Evolutionary conservation across 208 protist genomes (phyloP), one percentile per base, ranked within the genome.

Genomic region (Herpetomonas samuelpessoai): DNA sequence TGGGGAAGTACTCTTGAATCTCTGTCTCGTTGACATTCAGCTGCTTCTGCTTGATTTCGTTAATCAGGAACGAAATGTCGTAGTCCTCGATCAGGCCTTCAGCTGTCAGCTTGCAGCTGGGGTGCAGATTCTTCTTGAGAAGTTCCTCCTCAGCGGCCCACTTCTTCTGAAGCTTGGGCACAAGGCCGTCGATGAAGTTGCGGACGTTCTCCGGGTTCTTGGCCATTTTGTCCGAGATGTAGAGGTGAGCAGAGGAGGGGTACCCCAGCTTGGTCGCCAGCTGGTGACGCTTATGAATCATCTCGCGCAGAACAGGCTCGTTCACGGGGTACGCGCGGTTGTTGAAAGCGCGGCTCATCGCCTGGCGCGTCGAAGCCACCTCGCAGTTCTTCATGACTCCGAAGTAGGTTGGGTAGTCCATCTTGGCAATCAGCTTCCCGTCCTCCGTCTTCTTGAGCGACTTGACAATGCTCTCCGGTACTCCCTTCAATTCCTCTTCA

Each of bases 371-470:
- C 47, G 74, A 62, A 14, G 83, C 79, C 25, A 95, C 76, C 60
- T 89, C 73, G 72, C 88, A 95, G 65, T 82, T 86, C 62, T 79
- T 83, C 88, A 92, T 86, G 24, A 94, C 80, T 6, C 68, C 83
- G 69, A 91, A 92, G 74, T 84, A 92, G 12, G 88, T 95, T 25
- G 88, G 85, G 59, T 92, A 92, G 67, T 95, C 88, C 73, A 92
- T 83, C 60, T 86, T 89, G 35, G 90, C 68, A 12, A 82, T 74
- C 51, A 65, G 80, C 44, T 57, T 65, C 3, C 74, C 81, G 35
- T 71, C 78, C 29, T 73, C 62, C 26, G 51, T 35, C 28, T 60
- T 78, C 53, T 70, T 72, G 28, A 92, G 69, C 19, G 53, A 25
- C 31, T 47, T 61, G 26, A 90, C 35, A n/a, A 86, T 35, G 45